Evolutionary conservation across 371 early-diverging fungal species (phyloP).

Genomic region (Mortierella sp.): DNA sequence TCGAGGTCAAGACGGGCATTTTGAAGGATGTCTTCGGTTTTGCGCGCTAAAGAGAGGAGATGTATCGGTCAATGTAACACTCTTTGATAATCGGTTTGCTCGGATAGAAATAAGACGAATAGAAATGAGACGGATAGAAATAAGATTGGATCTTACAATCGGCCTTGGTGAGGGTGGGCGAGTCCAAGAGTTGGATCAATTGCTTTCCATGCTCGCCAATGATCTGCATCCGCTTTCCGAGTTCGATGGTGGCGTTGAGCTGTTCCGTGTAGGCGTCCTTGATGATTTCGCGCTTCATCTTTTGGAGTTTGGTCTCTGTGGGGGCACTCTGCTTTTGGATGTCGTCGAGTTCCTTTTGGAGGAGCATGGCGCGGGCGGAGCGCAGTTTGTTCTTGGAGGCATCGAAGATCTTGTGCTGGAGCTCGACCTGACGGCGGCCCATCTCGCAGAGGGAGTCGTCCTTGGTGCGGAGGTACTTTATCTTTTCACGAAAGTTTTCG

Average conservation of each 20-base stretch:
- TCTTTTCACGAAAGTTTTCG: conserved; percentile 49
- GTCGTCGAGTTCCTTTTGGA: conserved; percentile 44
- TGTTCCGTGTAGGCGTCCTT: conserved; percentile 48
- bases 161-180: conserved; percentile 17
- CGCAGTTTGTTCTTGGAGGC: conserved; percentile 41
- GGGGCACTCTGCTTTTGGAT: conserved; percentile 40
- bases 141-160: conserved; percentile 8
- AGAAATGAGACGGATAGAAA: no score
- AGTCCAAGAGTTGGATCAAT: conserved; percentile 40
- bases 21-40: conserved; percentile 50
- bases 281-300: conserved; percentile 41
- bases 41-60: conserved; percentile 23
- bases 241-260: conserved; percentile 43
- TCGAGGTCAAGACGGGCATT: conserved; percentile 42
- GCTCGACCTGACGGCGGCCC: conserved; percentile 44
- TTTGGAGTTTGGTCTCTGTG: conserved; percentile 31
- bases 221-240: conserved; percentile 52
- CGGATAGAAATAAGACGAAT: no score
- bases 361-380: conserved; percentile 31
- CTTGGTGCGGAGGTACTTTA: conserved; percentile 52
- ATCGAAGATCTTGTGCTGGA: conserved; percentile 45
- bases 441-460: conserved; percentile 53
- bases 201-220: conserved; percentile 53
- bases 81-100: no score
- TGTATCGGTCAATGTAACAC: not conserved